phyloP scores from a whole-genome alignment of 495 filamentous ascomycete genomes.

The Penicillium robsamsonii region DNA sequence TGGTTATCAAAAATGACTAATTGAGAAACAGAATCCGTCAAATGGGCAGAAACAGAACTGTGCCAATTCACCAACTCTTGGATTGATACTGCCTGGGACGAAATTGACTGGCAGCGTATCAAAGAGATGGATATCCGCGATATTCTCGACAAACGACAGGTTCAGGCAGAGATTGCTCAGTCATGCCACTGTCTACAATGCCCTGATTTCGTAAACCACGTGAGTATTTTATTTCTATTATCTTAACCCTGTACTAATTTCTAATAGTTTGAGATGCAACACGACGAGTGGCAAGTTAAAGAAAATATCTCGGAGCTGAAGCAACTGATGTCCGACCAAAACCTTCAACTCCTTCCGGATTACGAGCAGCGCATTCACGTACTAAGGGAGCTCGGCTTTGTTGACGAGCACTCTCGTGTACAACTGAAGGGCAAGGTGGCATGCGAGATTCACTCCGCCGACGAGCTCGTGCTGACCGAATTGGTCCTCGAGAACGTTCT shows the following conservation, averaged over 20 bases:
- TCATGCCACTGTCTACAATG: conserved; percentile 62
- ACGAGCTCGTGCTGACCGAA: conserved; percentile 96
- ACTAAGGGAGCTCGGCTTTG: conserved; percentile 83
- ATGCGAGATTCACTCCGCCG: conserved; percentile 96
- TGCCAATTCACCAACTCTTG: conserved; percentile 63
- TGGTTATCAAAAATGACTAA: conserved; percentile 12
- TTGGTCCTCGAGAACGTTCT: conserved; percentile 95
- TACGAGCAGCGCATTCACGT: conserved; percentile 94
- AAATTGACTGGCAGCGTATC: conserved; percentile 77
- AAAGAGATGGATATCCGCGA: conserved; percentile 76
- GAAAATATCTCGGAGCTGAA: conserved; percentile 84
- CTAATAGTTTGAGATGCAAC: conserved; percentile 77
- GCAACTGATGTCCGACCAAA: conserved; percentile 89
- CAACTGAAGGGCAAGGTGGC: conserved; percentile 97
- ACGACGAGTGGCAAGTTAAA: conserved; percentile 91
- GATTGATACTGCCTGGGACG: conserved; percentile 73
- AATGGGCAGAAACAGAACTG: conserved; percentile 60
- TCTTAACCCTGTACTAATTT: not conserved
- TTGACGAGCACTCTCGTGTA: conserved; percentile 79
- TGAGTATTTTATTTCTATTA: conserved; percentile 42
- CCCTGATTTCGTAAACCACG: conserved; percentile 78
- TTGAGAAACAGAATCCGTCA: conserved; percentile 33
- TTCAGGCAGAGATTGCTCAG: conserved; percentile 57
- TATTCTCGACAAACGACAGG: conserved; percentile 63
- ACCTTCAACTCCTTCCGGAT: conserved; percentile 93